Evolutionary conservation across 2,329 filamentous ascomycete species (phyloP), one percentile per base, ranked within the genome.

Genomic region (Cercospora sojina): DNA sequence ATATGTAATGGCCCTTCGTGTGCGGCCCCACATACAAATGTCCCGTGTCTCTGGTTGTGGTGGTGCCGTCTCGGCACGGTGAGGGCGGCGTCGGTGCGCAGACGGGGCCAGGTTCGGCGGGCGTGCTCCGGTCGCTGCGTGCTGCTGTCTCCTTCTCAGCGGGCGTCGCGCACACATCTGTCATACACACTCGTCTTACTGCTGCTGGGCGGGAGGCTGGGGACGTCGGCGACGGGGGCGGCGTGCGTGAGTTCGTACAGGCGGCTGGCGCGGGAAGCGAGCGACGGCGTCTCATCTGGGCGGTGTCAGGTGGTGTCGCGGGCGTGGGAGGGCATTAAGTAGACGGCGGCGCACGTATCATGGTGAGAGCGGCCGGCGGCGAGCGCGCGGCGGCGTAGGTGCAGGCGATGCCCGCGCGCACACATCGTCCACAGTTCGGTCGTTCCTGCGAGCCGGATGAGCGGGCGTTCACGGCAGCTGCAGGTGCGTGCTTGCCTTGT

Each of bases 1-100:
- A 71, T 18, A 71, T 69, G 53, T 71, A 71, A 18, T 69, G 67
- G 3, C 69, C 67, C 57, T 71, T 71, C 49, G 69, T 71, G 31
- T 71, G 69, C 16, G 69, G 67, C n/a, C 69, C 69, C 16, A 71
- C 67, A 56, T 71, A 69, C 25, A 71, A 49, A 61, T 71, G 69
- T 23, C 69, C 69, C 1, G 69, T 66, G 41, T 71, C 69, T 53
- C 69, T 61, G 23, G 58, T 69, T 2, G 67, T 65, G 32, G 67
- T 69, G 35, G 53, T 65, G 51, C 47, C 58, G 32, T 69, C 69
- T 61, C 63, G 65, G 13, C 47, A 47, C 27, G 49, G 51, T 31
- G 64, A 59, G 43, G 38, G 27, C 5, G 65, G 62, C 13, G 62
- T 67, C 10, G 61, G 43, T 13, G 35, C 64, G 35, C n/a, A 51